Base-by-base conservation (phyloP, 2,329 filamentous ascomycete genomes). In the Coniella vitis region DNA sequence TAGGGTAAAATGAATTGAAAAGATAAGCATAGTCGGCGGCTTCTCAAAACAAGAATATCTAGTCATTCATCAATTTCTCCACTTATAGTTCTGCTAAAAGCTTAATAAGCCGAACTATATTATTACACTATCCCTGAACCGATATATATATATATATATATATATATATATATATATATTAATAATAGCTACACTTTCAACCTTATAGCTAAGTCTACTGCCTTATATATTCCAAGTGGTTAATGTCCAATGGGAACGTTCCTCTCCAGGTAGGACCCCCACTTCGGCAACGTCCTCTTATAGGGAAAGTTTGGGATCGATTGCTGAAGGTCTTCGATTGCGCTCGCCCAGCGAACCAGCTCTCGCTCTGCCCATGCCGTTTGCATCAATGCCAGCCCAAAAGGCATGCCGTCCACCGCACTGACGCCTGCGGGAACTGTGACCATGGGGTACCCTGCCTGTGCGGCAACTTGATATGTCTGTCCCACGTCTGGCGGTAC, bases 361-460 rank as follows among this genome's bases (percentile, higher is more conserved):
- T 68, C 67, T 0, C 63, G 65, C 61, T 86, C 83, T 1, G 69
- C 73, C 70, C 76, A 85, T 0, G 80, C 81, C 1, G 79, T 84
- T 45, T 79, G 69, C 63, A 71, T 64, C 62, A 85, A 67, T 0
- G 71, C 78, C 21, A 85, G 61, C 1, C 80, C 79, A 54, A 80
- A 81, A 0, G 79, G 79, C 76, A 84, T 81, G 7, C 78, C 77
- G 3, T 72, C 75, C 12, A 61, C 65, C 8, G 64, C 56, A 55
- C 76, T 70, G 5, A 79, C 67, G 1, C 81, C 81, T 0, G 74
- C 81, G 0, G 86, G 86, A 1, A 90, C 61, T 0, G 84, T 87
- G 44, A 89, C 71, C 60, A 86, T 74, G 0, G 85, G 86, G 59
- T 89, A 90, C 0, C 85, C 84, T 4, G 86, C 86, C 65, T 89